phyloP scores from a whole-genome alignment of 1,284 basidiomycete genomes.

The Cutaneotrichosporon dermatis region DNA sequence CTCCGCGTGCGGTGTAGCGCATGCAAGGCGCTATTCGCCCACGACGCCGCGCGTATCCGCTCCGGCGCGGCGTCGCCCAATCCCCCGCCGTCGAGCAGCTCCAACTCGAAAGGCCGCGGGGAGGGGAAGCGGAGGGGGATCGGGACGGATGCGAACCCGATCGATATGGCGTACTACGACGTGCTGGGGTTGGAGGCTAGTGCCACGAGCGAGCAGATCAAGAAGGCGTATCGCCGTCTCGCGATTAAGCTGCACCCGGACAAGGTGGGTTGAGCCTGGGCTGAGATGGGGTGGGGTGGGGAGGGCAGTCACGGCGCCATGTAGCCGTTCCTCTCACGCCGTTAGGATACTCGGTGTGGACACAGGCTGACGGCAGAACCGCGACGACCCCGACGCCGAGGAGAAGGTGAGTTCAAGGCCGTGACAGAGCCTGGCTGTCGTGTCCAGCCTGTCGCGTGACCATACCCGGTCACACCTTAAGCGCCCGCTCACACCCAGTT shows the following conservation, averaged over 20 bases:
- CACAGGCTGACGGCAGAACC: conserved; percentile 59
- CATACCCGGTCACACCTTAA: too few relatives aligned
- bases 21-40: conserved; percentile 47
- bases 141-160: conserved; percentile 79
- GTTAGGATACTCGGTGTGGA: too few relatives aligned
- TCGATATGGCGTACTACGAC: conserved; percentile 84
- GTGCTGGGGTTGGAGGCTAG: conserved; percentile 40
- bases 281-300: too few relatives aligned
- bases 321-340: too few relatives aligned
- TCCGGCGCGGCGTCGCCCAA: neutral
- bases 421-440: neutral
- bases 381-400: conserved; percentile 83
- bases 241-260: conserved; percentile 74
- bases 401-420: conserved; percentile 56
- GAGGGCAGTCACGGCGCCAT: too few relatives aligned
- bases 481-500: conserved; percentile 50
- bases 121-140: conserved; percentile 56
- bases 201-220: conserved; percentile 57
- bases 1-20: conserved; percentile 67
- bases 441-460: neutral
- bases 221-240: conserved; percentile 90
- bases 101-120: conserved; percentile 32
- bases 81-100: neutral
- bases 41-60: conserved; percentile 26
- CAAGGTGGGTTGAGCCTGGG: conserved; percentile 30